These are phyloP conservation scores for Phyllosticta ampelicida DNA, from an alignment of 2,329 filamentous ascomycete species.

Conservation along the genomic window DNA sequence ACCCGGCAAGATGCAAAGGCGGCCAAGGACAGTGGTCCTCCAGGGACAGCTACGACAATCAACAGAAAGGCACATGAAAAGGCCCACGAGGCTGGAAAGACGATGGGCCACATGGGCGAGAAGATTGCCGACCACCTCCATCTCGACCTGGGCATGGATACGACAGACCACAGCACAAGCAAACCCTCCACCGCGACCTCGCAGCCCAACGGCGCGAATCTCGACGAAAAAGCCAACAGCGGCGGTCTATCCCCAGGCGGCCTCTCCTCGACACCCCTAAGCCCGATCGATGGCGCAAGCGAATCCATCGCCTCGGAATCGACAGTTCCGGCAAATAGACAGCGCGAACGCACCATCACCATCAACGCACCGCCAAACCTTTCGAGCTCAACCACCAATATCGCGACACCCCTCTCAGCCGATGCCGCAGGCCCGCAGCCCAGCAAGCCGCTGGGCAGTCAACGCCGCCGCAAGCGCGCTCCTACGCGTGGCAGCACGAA, in stretches of 20 bases:
- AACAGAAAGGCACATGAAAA: conserved; percentile 12
- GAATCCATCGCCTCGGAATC: conserved; percentile 1
- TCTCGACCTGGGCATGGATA: conserved; percentile 25
- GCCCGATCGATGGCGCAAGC: conserved; percentile 10
- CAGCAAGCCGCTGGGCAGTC: conserved; percentile 29
- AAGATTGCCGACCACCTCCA: conserved; percentile 1
- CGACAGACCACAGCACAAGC: conserved; percentile 17
- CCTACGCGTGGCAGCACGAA: conserved; percentile 60
- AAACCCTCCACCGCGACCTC: conserved; percentile 4
- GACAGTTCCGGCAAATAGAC: conserved; percentile 1
- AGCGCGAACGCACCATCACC: conserved; percentile 25
- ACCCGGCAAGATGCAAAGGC: conserved; percentile 39
- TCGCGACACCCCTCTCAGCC: background rate
- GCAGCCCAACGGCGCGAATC: conserved; percentile 3
- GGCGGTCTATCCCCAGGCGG: too few relatives aligned
- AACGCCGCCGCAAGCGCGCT: conserved; percentile 54
- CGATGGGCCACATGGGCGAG: conserved; percentile 13
- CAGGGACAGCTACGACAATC: conserved; percentile 22
- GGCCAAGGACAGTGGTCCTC: conserved; percentile 26
- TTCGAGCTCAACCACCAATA: conserved; percentile 1
- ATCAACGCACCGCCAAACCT: conserved; percentile 20
- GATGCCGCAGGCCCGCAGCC: background rate
- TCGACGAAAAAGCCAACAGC: conserved; percentile 24
- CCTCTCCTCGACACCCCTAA: conserved; percentile 17
- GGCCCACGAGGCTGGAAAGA: conserved; percentile 17